These are phyloP conservation scores for Porodaedalea pini DNA, from an alignment of 1,284 basidiomycete species.

Conservation along the genomic window DNA sequence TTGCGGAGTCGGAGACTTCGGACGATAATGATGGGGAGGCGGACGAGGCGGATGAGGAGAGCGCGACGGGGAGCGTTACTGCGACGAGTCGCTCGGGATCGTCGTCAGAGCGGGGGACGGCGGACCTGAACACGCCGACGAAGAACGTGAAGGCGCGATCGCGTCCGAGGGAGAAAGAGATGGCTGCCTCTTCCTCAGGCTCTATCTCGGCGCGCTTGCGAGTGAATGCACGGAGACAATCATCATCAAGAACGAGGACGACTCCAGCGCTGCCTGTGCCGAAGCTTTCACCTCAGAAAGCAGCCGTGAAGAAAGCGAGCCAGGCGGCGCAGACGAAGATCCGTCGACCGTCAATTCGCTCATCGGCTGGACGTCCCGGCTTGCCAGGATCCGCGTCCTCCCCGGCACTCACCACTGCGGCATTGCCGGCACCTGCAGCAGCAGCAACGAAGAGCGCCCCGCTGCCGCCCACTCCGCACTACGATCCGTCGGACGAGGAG, in stretches of 20 bases:
- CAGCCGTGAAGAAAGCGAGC: conserved; percentile 1
- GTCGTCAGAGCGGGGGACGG: conserved; percentile 21
- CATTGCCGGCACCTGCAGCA: conserved; percentile 17
- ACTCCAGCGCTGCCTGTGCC: conserved; percentile 4
- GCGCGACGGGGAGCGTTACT: conserved; percentile 21
- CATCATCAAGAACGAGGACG: neutral
- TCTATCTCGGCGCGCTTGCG: neutral
- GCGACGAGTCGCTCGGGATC: conserved; percentile 22
- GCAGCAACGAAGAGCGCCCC: conserved; percentile 17
- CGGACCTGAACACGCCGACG: conserved; percentile 8
- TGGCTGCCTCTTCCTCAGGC: neutral
- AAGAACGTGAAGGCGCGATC: conserved; percentile 10
- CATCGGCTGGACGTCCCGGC: conserved; percentile 23
- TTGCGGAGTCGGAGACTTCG: conserved; percentile 32
- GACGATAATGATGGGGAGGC: conserved; percentile 33
- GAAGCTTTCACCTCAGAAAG: conserved; percentile 9
- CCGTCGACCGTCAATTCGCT: conserved; percentile 33
- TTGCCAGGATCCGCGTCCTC: conserved; percentile 24
- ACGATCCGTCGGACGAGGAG: conserved; percentile 73
- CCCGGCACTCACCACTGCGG: conserved; percentile 14
- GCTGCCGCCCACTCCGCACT: conserved; percentile 41
- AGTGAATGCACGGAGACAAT: conserved; percentile 1
- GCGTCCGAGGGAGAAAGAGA: neutral
- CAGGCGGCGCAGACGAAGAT: conserved; percentile 26
- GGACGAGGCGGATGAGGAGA: conserved; percentile 30